These are phyloP conservation scores for Hymenoscyphus albidus DNA, from an alignment of 2,329 filamentous ascomycete genomes.

Conservation along the genomic window DNA sequence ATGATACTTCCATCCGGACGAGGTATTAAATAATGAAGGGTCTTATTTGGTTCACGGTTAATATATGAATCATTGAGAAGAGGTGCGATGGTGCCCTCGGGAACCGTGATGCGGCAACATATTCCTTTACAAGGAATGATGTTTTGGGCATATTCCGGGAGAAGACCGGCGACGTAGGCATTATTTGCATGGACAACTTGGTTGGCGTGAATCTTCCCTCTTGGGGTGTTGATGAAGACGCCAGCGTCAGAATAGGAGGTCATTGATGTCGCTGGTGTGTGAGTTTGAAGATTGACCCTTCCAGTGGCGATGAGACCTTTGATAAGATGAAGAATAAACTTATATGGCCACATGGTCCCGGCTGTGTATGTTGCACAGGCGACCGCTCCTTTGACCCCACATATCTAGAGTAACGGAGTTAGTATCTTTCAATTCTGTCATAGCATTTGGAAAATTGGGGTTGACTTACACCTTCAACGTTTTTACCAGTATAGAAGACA, in stretches of 20 bases:
- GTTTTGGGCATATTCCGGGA: constrained; percentile 46
- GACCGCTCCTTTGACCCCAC: constrained; percentile 25
- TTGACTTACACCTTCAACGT: constrained; percentile 9
- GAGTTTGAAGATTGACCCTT: constrained; percentile 48
- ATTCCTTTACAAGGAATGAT: constrained; percentile 52
- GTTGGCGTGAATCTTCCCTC: constrained; percentile 50
- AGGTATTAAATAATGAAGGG: constrained; percentile 45
- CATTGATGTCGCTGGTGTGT: constrained; percentile 41
- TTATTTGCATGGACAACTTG: constrained; percentile 63
- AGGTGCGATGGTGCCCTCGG: constrained; percentile 1
- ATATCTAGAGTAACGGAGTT: constrained; percentile 14
- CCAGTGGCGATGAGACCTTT: constrained; percentile 42
- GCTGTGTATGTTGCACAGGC: constrained; percentile 23
- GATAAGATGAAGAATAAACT: constrained; percentile 52
- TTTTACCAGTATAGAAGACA: constrained; percentile 4
- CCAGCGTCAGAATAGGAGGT: constrained; percentile 22
- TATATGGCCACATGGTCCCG: constrained; percentile 51
- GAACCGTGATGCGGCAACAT: constrained; percentile 28
- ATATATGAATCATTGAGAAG: constrained; percentile 8
- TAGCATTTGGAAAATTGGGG: not conserved
- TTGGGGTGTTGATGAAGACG: constrained; percentile 44
- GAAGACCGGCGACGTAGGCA: constrained; percentile 53
- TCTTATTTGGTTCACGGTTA: constrained; percentile 45
- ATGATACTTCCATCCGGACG: constrained; percentile 33
- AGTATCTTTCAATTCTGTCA: not conserved